Evolutionary conservation across 768 basidiomycete species (phyloP).

Genomic region (Leccinum longicurvipes): DNA sequence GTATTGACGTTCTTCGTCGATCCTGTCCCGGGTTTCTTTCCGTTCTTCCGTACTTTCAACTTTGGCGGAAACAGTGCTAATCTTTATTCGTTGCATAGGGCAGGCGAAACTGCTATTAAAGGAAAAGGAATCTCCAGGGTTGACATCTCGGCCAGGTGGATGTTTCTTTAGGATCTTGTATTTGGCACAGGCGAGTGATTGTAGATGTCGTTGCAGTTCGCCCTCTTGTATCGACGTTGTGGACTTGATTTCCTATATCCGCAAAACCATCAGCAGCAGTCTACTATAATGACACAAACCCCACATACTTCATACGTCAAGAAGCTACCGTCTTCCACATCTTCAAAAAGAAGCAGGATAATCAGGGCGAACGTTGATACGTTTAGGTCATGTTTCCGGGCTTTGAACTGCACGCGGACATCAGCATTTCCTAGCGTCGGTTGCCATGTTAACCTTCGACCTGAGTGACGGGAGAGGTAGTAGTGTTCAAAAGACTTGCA

Average conservation of each 20-base stretch:
- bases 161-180: conserved; percentile 90
- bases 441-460: conserved; percentile 90
- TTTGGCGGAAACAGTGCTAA: conserved; percentile 82
- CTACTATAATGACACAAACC: not conserved
- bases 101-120: conserved; percentile 84
- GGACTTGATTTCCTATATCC: conserved; percentile 74
- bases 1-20: conserved; percentile 89
- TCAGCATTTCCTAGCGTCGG: conserved; percentile 88
- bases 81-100: conserved; percentile 88
- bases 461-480: conserved; percentile 86
- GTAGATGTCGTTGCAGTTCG: conserved; percentile 89
- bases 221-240: conserved; percentile 69
- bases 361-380: conserved; percentile 87
- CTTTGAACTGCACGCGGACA: conserved; percentile 77
- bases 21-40: conserved; percentile 83
- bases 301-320: conserved; percentile 70
- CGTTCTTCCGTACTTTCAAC: conserved; percentile 86
- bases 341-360: conserved; percentile 84
- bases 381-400: conserved; percentile 82
- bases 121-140: conserved; percentile 74
- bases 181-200: conserved; percentile 94
- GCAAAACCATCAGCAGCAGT: not conserved
- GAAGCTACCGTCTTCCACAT: conserved; percentile 60
- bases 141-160: conserved; percentile 82
- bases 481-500: conserved; percentile 83